Evolutionary conservation across 176 grass and related monocot species (phyloP).

Genomic region (Guadua angustifolia): DNA sequence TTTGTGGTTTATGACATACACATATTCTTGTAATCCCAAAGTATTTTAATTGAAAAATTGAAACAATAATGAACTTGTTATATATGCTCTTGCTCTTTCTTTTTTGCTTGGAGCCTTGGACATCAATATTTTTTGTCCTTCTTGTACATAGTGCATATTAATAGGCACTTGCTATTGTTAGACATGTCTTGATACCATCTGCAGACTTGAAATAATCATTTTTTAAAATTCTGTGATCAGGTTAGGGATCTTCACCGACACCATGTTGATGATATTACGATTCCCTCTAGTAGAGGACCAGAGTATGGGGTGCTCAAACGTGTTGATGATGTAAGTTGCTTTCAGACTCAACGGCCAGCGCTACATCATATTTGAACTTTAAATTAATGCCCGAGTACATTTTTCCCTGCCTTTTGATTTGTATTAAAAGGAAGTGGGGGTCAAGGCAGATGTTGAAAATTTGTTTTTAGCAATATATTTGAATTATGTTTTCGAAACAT

Average conservation of each 20-base stretch:
- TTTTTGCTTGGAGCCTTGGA: constrained; percentile 27
- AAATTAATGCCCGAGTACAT: neutral
- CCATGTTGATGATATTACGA: constrained; percentile 94
- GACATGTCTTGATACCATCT: neutral
- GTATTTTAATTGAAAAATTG: constrained; percentile 25
- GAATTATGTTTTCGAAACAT: neutral
- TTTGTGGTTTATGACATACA: constrained; percentile 26
- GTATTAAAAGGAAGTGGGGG: constrained; percentile 6
- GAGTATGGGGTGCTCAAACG: constrained; percentile 83
- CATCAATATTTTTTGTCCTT: neutral
- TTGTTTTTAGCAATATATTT: neutral
- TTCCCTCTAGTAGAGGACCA: constrained; percentile 80
- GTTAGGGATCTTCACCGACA: constrained; percentile 96
- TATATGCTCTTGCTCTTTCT: neutral
- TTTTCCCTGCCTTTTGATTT: neutral
- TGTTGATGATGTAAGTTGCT: constrained; percentile 91
- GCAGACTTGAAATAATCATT: constrained; percentile 14
- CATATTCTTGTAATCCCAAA: constrained; percentile 3
- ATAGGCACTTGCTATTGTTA: constrained; percentile 1
- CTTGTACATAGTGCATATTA: neutral
- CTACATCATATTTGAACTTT: constrained; percentile 11
- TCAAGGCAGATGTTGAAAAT: constrained; percentile 1
- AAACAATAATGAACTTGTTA: constrained; percentile 5
- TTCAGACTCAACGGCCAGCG: neutral
- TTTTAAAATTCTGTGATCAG: constrained; percentile 45